Evolutionary conservation across 768 basidiomycete genomes (phyloP).

Genomic region (Krasilnikovozyma curviuscula): DNA sequence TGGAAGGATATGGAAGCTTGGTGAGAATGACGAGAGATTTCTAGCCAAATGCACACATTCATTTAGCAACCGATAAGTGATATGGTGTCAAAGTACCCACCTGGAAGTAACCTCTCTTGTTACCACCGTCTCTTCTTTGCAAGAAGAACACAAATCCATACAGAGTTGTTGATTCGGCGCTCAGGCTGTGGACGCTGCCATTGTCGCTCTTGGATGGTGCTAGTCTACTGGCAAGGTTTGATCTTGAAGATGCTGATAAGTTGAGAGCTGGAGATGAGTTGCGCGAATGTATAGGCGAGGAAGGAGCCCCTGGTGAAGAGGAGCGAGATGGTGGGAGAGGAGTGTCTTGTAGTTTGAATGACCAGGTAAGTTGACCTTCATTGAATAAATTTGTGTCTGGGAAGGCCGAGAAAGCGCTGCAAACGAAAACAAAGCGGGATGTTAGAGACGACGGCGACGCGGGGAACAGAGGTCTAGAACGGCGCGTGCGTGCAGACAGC

Average conservation of each 20-base stretch:
- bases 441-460: no score
- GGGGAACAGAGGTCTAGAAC: no score
- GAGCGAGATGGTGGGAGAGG: slow-evolving; percentile 10
- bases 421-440: neutral
- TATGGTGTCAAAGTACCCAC: neutral
- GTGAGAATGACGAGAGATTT: slow-evolving; percentile 11
- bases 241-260: no score
- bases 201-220: slow-evolving; percentile 5
- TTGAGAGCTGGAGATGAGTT: no score
- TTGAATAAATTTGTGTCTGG: slow-evolving; percentile 74
- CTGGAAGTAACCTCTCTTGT: slow-evolving; percentile 12
- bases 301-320: neutral
- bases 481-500: no score
- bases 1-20: slow-evolving; percentile 7
- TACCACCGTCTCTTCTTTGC: slow-evolving; percentile 6
- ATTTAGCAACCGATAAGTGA: neutral
- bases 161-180: slow-evolving; percentile 1
- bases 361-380: slow-evolving; percentile 64
- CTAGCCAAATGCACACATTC: neutral
- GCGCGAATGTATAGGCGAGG: neutral
- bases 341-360: slow-evolving; percentile 56
- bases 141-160: slow-evolving; percentile 10
- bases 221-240: no score
- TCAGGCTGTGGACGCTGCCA: slow-evolving; percentile 4
- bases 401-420: slow-evolving; percentile 76